Evolutionary conservation across 768 basidiomycete genomes (phyloP).

Genomic region (Lentinula lateritia): DNA sequence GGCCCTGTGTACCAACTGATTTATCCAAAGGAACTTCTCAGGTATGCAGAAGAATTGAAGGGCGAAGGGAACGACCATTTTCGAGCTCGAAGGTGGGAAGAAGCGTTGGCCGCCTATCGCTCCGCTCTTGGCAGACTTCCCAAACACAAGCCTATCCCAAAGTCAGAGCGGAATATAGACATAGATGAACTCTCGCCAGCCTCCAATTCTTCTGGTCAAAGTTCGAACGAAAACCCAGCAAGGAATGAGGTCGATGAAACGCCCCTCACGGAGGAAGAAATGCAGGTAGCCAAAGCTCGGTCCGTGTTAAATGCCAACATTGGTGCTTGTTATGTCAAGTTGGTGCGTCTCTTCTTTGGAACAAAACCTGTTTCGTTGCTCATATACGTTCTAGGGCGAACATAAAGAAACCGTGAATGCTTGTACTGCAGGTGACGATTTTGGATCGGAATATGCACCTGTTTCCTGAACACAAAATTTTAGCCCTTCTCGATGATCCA

Average conservation of each 20-base stretch:
- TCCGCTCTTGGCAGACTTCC: constrained; percentile 67
- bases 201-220: not conserved
- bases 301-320: constrained; percentile 84
- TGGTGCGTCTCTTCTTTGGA: constrained; percentile 38
- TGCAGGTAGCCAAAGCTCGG: constrained; percentile 50
- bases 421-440: constrained; percentile 62
- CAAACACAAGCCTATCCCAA: constrained; percentile 20
- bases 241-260: constrained; percentile 14
- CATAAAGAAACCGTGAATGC: constrained; percentile 76
- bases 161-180: constrained; percentile 10
- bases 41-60: constrained; percentile 60
- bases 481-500: constrained; percentile 85
- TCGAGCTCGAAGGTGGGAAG: constrained; percentile 56
- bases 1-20: not conserved
- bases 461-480: not conserved
- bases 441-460: not conserved
- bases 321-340: constrained; percentile 76
- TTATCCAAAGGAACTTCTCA: constrained; percentile 33
- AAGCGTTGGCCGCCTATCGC: constrained; percentile 67
- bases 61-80: constrained; percentile 72
- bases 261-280: constrained; percentile 29
- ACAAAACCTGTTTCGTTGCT: not conserved
- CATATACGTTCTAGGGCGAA: constrained; percentile 46
- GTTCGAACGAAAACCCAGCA: constrained; percentile 15
- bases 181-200: not conserved